Evolutionary conservation across 2,329 filamentous ascomycete genomes (phyloP).

Genomic region (Aspergillus sclerotialis): DNA sequence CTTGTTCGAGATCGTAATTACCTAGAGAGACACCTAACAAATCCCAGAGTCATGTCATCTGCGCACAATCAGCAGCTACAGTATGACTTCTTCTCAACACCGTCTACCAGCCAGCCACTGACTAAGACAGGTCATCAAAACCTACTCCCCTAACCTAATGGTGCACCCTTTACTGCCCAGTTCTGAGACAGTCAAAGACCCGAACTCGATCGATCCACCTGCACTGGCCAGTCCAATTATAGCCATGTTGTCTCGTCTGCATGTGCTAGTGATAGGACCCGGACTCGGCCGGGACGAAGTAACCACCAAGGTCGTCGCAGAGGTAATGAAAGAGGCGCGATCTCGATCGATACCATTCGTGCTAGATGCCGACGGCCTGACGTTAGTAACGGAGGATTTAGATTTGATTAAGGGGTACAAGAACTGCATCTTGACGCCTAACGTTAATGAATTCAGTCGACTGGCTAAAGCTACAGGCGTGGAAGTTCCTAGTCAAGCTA

Average conservation of each 20-base stretch:
- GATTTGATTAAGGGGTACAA: constrained; percentile 72
- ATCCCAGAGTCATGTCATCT: constrained; percentile 72
- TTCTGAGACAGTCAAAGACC: constrained; percentile 44
- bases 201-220: constrained; percentile 45
- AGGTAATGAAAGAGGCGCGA: constrained; percentile 71
- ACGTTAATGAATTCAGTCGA: constrained; percentile 84
- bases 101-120: background rate
- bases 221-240: constrained; percentile 65
- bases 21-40: constrained; percentile 9
- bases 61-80: constrained; percentile 74
- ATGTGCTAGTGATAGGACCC: constrained; percentile 88
- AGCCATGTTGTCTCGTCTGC: constrained; percentile 74
- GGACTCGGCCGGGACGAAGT: constrained; percentile 82
- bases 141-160: constrained; percentile 97
- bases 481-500: constrained; percentile 41
- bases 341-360: constrained; percentile 69
- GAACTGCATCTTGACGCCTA: constrained; percentile 84
- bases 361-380: constrained; percentile 83
- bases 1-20: too few relatives aligned
- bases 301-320: constrained; percentile 79
- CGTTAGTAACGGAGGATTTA: constrained; percentile 67
- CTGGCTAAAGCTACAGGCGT: constrained; percentile 70
- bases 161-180: constrained; percentile 94
- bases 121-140: constrained; percentile 70
- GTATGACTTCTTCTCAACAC: constrained; percentile 17